These are phyloP conservation scores for Mucor indicus DNA, from an alignment of 371 early-diverging fungal species.

Conservation along the genomic window DNA sequence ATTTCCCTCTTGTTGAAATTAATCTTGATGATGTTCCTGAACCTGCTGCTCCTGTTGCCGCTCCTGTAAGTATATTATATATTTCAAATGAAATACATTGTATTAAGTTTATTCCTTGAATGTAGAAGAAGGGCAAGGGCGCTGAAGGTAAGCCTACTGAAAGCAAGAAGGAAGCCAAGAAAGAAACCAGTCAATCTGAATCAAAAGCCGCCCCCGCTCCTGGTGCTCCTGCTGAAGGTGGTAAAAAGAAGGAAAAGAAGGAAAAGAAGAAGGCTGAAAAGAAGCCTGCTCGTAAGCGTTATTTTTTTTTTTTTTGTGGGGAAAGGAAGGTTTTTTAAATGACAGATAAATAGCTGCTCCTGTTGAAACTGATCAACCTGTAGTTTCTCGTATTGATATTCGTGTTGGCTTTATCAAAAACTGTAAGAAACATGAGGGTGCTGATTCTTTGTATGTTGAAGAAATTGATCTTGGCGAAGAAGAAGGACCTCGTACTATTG, in stretches of 20 bases:
- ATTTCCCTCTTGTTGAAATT: conserved; percentile 54
- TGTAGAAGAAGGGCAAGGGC: conserved; percentile 33
- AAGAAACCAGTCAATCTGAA: conserved; percentile 35
- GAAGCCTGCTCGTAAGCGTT: conserved; percentile 34
- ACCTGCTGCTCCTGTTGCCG: conserved; percentile 39
- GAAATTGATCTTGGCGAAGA: conserved; percentile 82
- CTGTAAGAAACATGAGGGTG: conserved; percentile 88
- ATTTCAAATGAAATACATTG: neutral
- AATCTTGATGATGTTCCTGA: conserved; percentile 56
- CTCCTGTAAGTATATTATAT: conserved; percentile 24
- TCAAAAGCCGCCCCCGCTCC: conserved; percentile 32
- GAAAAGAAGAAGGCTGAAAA: conserved; percentile 62
- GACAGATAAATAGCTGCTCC: conserved; percentile 29
- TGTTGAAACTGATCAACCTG: conserved; percentile 58
- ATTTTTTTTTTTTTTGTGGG: too few relatives aligned
- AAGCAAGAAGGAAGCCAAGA: conserved; percentile 20
- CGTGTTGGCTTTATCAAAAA: conserved; percentile 87
- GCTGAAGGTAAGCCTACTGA: conserved; percentile 3
- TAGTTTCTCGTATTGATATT: conserved; percentile 83
- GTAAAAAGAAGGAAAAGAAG: conserved; percentile 55
- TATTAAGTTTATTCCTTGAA: too few relatives aligned
- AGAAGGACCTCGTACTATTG: conserved; percentile 86
- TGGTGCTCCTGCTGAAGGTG: conserved; percentile 25
- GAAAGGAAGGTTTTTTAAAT: neutral
- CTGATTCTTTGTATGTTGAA: conserved; percentile 94